Evolutionary conservation across 805 yeast genomes (phyloP), one percentile per base, ranked within the genome.

Genomic region (Hanseniaspora mollemarum): DNA sequence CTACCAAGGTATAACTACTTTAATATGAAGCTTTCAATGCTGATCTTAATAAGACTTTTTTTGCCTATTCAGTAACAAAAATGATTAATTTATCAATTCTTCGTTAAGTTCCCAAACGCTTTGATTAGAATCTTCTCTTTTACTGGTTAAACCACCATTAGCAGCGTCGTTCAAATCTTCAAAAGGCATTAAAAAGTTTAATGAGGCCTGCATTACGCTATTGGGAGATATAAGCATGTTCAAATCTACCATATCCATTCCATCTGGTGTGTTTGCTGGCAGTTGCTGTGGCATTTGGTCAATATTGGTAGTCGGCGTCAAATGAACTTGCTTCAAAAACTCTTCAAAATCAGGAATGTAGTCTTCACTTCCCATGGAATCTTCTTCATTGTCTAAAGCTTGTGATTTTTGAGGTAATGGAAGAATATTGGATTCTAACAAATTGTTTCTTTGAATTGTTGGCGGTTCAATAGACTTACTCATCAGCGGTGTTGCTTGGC

Each of bases 331-430:
- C 51, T 58, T 57, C 53, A 63, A 57, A 51, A 64, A 64, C 50
- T 64, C 68, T 42, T 64, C 67, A 39, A 63, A 63, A 32, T 61
- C 64, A n/a, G 66, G 67, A 1, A 61, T 56, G 24, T 57, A 54
- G 18, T 60, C 56, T 4, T 24, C 50, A 31, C 50, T 46, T 16
- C 50, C 31, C 7, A 12, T 4, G 53, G 54, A 19, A 55, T 48
- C 18, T 57, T 19, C 24, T n/a, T 31, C 19, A 18, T 26, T 3
- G 8, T 13, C 37, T 16, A 3, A 1, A 9, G 26, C n/a, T 15
- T 21, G 24, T 15, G 19, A 38, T n/a, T 16, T 7, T 33, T 25
- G 29, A 22, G 52, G 45, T 8, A 32, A 21, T 3, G 52, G 52
- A 6, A 48, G 19, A 10, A 41, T 48, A 19, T 46, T 46, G 3